Conservation (phyloP, 768 basidiomycete genomes). For the Ramaria sp. region DNA sequence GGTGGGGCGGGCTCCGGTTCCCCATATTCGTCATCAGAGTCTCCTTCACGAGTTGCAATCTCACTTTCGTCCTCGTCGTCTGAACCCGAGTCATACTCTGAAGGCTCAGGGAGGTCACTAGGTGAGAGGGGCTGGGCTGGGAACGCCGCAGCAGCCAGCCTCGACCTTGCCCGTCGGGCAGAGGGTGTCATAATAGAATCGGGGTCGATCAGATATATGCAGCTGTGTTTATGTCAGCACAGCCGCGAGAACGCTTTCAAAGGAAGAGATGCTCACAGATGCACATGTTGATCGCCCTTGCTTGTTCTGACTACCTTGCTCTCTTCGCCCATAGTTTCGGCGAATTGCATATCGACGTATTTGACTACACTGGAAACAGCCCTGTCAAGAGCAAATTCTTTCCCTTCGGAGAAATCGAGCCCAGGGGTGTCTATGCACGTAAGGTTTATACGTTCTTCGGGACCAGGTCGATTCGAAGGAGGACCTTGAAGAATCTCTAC, state of each 20-base stretch:
- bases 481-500: slow-evolving; percentile 73
- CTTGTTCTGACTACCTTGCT: slow-evolving; percentile 74
- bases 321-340: slow-evolving; percentile 82
- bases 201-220: slow-evolving; percentile 81
- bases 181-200: slow-evolving; percentile 48
- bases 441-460: slow-evolving; percentile 66
- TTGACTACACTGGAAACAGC: slow-evolving; percentile 66
- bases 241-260: slow-evolving; percentile 12
- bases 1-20: neutral
- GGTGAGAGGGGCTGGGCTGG: slow-evolving; percentile 17
- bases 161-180: slow-evolving; percentile 30
- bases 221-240: slow-evolving; percentile 28
- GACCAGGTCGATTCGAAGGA: slow-evolving; percentile 14
- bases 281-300: slow-evolving; percentile 84
- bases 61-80: slow-evolving; percentile 28
- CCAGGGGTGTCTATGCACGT: slow-evolving; percentile 84
- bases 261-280: slow-evolving; percentile 45
- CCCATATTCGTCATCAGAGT: slow-evolving; percentile 5
- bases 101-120: slow-evolving; percentile 39
- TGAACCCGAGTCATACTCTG: slow-evolving; percentile 35
- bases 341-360: slow-evolving; percentile 71
- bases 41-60: neutral
- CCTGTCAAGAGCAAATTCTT: slow-evolving; percentile 68
- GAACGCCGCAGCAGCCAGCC: slow-evolving; percentile 23
- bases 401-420: slow-evolving; percentile 61